These are phyloP conservation scores for Podaxis sp. DNA, from an alignment of 768 basidiomycete genomes.

Conservation along the genomic window DNA sequence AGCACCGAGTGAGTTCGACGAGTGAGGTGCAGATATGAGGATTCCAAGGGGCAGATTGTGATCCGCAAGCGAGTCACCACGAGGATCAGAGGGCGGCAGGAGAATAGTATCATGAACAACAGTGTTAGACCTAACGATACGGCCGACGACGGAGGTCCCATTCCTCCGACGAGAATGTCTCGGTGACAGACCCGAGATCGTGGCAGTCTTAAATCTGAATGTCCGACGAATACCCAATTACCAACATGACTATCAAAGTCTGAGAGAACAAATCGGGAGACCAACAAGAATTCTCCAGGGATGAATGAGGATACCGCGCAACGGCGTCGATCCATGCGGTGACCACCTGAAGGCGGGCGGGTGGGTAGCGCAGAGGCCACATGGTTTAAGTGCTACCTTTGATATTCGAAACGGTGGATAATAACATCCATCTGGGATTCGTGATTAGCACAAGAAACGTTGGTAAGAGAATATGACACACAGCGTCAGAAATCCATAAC, in stretches of 20 bases:
- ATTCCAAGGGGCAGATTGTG: slow-evolving; percentile 15
- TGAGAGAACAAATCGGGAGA: background rate
- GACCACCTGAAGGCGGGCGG: too few species aligned
- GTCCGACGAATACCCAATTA: slow-evolving; percentile 45
- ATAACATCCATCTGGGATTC: too few species aligned
- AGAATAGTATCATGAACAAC: slow-evolving; percentile 43
- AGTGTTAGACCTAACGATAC: background rate
- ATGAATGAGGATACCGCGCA: too few species aligned
- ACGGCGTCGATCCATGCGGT: too few species aligned
- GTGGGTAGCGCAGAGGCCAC: too few species aligned
- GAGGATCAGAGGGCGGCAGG: slow-evolving; percentile 22
- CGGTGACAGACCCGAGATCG: slow-evolving; percentile 41
- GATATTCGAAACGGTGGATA: too few species aligned
- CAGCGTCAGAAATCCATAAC: too few species aligned
- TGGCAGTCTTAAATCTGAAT: slow-evolving; percentile 66
- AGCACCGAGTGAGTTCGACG: slow-evolving; percentile 16
- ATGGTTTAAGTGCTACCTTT: too few species aligned
- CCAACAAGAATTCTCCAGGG: too few species aligned
- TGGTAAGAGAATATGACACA: too few species aligned
- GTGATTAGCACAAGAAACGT: too few species aligned
- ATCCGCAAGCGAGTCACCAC: background rate
- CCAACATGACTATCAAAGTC: background rate
- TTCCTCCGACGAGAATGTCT: slow-evolving; percentile 27
- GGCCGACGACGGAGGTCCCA: slow-evolving; percentile 9
- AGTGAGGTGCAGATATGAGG: slow-evolving; percentile 15